A percentile compares a stretch with the other conserved stretches of the same genome.
phyloP scores from a whole-genome alignment of 352 stramenopile genomes.

The Aphanomyces euteiches region DNA sequence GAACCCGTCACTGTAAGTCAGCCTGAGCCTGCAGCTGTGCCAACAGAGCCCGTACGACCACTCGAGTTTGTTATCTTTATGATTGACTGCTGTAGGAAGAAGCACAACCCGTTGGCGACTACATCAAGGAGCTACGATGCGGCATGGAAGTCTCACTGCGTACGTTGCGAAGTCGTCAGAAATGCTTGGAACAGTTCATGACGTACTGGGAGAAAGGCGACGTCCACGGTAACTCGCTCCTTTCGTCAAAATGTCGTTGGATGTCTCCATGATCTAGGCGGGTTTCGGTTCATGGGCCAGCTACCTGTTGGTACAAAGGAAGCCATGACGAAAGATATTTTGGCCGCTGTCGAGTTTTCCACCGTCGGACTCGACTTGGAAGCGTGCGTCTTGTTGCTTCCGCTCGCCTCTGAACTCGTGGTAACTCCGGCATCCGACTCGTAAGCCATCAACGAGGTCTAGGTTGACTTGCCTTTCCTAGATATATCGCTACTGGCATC shows the following conservation, averaged over 20 bases:
- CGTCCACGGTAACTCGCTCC: slow-evolving; percentile 37
- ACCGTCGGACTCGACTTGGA: slow-evolving; percentile 68
- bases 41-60: not conserved
- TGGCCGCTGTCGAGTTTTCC: slow-evolving; percentile 60
- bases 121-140: slow-evolving; percentile 76
- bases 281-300: slow-evolving; percentile 59
- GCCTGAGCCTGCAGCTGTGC: not conserved
- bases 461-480: slow-evolving; percentile 20
- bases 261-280: slow-evolving; percentile 32
- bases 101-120: slow-evolving; percentile 39
- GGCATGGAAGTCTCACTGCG: slow-evolving; percentile 83
- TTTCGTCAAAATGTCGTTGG: not conserved
- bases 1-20: no score
- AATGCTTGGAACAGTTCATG: slow-evolving; percentile 66
- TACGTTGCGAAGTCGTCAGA: slow-evolving; percentile 62
- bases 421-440: slow-evolving; percentile 55
- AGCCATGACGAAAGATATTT: slow-evolving; percentile 64
- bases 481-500: slow-evolving; percentile 57
- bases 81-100: no score
- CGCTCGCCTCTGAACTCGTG: slow-evolving; percentile 65
- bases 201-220: slow-evolving; percentile 63
- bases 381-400: slow-evolving; percentile 66
- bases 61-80: not conserved
- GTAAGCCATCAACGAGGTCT: slow-evolving; percentile 35
- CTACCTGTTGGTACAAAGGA: slow-evolving; percentile 71